These are phyloP conservation scores for Pythium aphanidermatum DNA, from an alignment of 352 stramenopile species.

Conservation along the genomic window DNA sequence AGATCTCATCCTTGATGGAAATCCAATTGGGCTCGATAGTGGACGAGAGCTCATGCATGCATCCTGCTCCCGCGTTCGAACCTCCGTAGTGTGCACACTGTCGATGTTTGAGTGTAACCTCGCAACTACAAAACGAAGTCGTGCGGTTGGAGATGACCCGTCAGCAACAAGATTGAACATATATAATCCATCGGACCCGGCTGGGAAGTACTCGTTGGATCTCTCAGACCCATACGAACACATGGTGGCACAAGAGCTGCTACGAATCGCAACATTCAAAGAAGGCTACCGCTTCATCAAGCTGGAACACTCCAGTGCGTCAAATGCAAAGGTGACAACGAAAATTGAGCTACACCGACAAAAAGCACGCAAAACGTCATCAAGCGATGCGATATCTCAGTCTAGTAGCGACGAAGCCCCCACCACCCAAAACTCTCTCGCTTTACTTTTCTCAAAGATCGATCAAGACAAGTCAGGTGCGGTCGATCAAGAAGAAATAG, in stretches of 20 bases:
- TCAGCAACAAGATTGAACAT: conserved; percentile 19
- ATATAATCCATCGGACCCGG: conserved; percentile 56
- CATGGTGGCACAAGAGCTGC: conserved; percentile 64
- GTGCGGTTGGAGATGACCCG: neutral
- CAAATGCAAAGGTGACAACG: conserved; percentile 5
- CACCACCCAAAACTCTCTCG: conserved; percentile 13
- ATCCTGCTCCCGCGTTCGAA: conserved; percentile 29
- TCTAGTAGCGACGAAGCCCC: neutral
- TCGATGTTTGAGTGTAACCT: conserved; percentile 56
- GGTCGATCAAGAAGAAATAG: conserved; percentile 36
- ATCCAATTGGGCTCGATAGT: conserved; percentile 46
- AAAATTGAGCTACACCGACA: conserved; percentile 27
- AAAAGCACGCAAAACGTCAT: neutral
- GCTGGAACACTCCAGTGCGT: conserved; percentile 35
- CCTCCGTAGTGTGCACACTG: conserved; percentile 26
- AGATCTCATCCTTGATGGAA: conserved; percentile 52
- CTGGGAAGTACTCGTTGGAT: conserved; percentile 48
- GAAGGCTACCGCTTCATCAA: conserved; percentile 40
- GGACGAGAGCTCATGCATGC: conserved; percentile 50
- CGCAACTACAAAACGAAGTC: neutral
- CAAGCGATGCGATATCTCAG: neutral
- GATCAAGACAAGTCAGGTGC: conserved; percentile 41
- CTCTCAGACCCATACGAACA: conserved; percentile 68
- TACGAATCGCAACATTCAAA: conserved; percentile 55
- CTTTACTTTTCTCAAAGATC: conserved; percentile 36